These are phyloP conservation scores for Schizosaccharomyces japonicus DNA, from an alignment of 805 yeast genomes.

Conservation along the genomic window DNA sequence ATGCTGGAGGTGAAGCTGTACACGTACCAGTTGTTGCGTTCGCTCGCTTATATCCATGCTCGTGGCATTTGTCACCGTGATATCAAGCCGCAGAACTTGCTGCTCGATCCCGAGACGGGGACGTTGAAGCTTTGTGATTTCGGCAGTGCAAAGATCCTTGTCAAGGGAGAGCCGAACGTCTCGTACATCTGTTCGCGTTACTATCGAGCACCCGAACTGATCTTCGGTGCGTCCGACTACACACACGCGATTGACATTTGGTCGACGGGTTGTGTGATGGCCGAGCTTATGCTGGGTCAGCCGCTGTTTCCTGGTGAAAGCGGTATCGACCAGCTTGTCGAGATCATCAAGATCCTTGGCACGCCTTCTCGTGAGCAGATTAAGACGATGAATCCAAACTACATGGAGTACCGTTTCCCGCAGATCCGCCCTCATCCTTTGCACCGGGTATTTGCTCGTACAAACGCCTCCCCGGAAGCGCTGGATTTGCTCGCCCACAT, in stretches of 20 bases:
- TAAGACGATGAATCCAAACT: slow-evolving; percentile 83
- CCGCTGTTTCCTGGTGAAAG: slow-evolving; percentile 95
- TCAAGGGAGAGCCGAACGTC: slow-evolving; percentile 80
- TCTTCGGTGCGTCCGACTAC: slow-evolving; percentile 89
- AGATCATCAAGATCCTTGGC: slow-evolving; percentile 83
- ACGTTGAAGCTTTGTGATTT: slow-evolving; percentile 83
- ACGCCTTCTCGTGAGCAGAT: slow-evolving; percentile 87
- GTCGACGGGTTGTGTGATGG: slow-evolving; percentile 97
- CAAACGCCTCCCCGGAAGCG: slow-evolving; percentile 57
- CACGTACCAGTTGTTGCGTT: slow-evolving; percentile 58
- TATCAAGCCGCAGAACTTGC: slow-evolving; percentile 70
- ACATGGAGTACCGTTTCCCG: slow-evolving; percentile 92
- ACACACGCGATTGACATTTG: slow-evolving; percentile 84
- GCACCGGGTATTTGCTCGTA: slow-evolving; percentile 41
- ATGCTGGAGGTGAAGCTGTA: slow-evolving; percentile 66
- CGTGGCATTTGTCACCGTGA: slow-evolving; percentile 67
- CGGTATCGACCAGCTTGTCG: slow-evolving; percentile 92
- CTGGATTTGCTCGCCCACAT: slow-evolving; percentile 61
- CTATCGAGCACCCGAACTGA: slow-evolving; percentile 91
- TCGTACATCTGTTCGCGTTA: slow-evolving; percentile 90
- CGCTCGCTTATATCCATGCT: slow-evolving; percentile 54
- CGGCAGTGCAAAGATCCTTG: slow-evolving; percentile 79
- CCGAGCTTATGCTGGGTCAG: slow-evolving; percentile 81
- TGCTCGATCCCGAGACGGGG: slow-evolving; percentile 67
- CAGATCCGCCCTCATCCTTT: slow-evolving; percentile 27